A percentile compares a stretch with the other conserved stretches of the same genome.
Evolutionary conservation across 148 eudicot genomes (phyloP).

Genomic region (Dysphania ambrosioides): DNA sequence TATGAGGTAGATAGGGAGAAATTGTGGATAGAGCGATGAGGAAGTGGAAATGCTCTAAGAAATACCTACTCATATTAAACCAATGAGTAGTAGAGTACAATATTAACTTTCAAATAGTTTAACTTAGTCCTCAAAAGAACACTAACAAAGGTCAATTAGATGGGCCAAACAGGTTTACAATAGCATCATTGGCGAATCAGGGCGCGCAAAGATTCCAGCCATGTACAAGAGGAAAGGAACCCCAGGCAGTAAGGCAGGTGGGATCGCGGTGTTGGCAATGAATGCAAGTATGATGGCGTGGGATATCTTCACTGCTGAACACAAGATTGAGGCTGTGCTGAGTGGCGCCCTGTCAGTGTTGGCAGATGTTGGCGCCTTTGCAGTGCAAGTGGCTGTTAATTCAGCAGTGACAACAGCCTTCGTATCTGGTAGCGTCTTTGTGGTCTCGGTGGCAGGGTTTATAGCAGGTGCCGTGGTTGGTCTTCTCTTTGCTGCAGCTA

Average conservation of each 20-base stretch:
- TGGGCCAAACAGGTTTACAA: neutral
- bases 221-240: neutral
- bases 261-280: neutral
- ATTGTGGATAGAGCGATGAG: too few relatives aligned
- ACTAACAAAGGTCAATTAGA: neutral
- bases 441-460: neutral
- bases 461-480: conserved; percentile 4
- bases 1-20: too few relatives aligned
- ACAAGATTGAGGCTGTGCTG: neutral
- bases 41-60: too few relatives aligned
- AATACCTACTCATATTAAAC: too few relatives aligned
- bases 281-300: conserved; percentile 1
- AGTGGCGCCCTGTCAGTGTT: neutral
- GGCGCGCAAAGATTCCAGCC: neutral
- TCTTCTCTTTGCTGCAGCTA: neutral
- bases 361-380: neutral
- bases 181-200: neutral
- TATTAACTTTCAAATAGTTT: too few relatives aligned
- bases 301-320: conserved; percentile 13
- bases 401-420: neutral
- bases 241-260: neutral
- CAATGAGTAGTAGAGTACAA: too few relatives aligned
- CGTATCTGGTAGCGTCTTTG: neutral
- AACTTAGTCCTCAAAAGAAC: too few relatives aligned
- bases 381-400: neutral